A percentile compares a stretch with the other conserved stretches of the same genome.
phyloP scores from a whole-genome alignment of 2,329 filamentous ascomycete genomes.

The Chrysoporthe cubensis region DNA sequence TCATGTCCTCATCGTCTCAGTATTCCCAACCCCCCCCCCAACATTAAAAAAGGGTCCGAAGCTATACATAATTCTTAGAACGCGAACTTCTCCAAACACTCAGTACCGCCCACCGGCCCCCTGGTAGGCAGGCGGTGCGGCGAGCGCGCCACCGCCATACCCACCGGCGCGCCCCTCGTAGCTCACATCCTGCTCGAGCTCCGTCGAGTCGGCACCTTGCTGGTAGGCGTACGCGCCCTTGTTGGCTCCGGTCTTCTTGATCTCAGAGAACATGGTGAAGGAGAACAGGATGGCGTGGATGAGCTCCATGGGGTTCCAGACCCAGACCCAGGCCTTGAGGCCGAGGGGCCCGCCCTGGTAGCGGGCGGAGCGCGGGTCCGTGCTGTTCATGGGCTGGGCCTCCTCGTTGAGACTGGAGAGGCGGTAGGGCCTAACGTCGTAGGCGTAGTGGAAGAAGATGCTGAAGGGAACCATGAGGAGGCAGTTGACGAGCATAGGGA shows the following conservation, averaged over 20 bases:
- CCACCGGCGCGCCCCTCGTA: background rate
- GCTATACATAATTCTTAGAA: background rate
- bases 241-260: background rate
- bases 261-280: conserved; percentile 15
- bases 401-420: conserved; percentile 20
- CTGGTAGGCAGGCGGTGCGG: background rate
- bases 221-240: background rate
- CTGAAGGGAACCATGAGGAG: conserved; percentile 35
- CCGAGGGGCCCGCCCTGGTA: conserved; percentile 32
- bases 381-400: conserved; percentile 20
- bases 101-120: too few species aligned
- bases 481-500: conserved; percentile 33
- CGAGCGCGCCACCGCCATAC: background rate
- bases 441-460: conserved; percentile 33
- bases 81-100: too few species aligned
- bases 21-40: too few species aligned
- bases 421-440: conserved; percentile 31
- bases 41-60: background rate
- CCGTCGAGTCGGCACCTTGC: background rate
- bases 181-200: background rate
- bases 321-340: conserved; percentile 25
- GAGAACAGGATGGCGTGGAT: conserved; percentile 18
- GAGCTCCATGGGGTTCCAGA: conserved; percentile 29
- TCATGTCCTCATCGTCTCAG: background rate
- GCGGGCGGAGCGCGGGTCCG: conserved; percentile 20